Evolutionary conservation across 2,329 filamentous ascomycete species (phyloP), one percentile per base, ranked within the genome.

Genomic region (Paecilomyces formosus): DNA sequence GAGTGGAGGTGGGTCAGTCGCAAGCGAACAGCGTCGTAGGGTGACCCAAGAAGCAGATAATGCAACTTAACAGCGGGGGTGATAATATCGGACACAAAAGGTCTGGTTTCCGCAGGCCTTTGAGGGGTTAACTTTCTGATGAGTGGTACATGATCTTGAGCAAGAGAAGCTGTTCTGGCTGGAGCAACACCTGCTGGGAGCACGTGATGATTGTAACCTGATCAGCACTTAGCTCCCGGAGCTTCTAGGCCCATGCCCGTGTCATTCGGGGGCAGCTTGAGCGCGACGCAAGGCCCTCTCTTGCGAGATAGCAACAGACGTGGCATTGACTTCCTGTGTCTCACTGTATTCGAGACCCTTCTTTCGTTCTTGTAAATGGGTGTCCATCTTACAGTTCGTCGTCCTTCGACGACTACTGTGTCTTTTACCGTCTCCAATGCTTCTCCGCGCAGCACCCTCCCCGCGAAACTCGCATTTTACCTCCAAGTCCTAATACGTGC

Each of bases 351-450:
- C 12, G n/a, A 21, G n/a, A 9, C 21, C 49, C 12, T 31, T 12
- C 12, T 8, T 6, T 35, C 35, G 50, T 51, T 39, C 21, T 15
- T 49, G 60, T 70, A 64, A 55, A 89, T 90, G 87, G 80, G 89
- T 63, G 83, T 82, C 50, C 83, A 68, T 59, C 71, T 77, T 30
- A 69, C 66, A 51, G 61, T 71, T 51, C 68, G 71, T 56, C 74
- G 74, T 61, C 89, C 90, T 55, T 92, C 94, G 24, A 88, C 90
- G 53, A 95, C 92, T 2, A 96, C 94, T n/a, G 87, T 90, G 71
- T 88, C 90, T 64, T 97, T 93, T 81, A 95, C 89, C 30, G 90
- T 97, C 58, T 94, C 92, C 35, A 97, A 92, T 59, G 85, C 86
- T 52, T 85, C 89, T 12, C 69, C 73, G 12, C 75, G 74, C 35